phyloP scores from a whole-genome alignment of 2,329 filamentous ascomycete genomes.

The Cladophialophora exuberans region DNA sequence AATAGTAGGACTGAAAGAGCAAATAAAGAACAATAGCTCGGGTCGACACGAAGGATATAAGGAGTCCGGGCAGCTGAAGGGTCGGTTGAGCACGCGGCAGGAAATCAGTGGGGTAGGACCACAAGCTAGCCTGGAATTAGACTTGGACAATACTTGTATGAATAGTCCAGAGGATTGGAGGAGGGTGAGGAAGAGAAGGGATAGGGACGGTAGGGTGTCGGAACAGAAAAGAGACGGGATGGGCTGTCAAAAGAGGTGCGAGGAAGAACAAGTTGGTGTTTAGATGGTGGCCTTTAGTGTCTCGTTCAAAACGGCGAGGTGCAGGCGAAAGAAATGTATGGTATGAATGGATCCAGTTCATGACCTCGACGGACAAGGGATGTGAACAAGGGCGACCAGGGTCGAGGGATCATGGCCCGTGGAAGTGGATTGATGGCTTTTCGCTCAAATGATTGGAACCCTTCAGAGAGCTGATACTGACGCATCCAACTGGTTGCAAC shows the following conservation, averaged over 20 bases:
- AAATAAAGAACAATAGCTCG: too few species aligned
- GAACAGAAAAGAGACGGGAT: background rate
- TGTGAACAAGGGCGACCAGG: background rate
- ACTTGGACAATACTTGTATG: too few species aligned
- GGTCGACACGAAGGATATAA: too few species aligned
- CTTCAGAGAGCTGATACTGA: background rate
- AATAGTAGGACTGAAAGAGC: too few species aligned
- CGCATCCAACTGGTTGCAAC: background rate
- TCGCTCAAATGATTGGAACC: too few species aligned
- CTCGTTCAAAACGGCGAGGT: constrained; percentile 1
- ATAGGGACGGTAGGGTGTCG: background rate
- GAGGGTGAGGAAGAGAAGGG: background rate
- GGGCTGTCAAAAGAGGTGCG: too few species aligned
- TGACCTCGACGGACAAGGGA: background rate
- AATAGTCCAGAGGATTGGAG: background rate
- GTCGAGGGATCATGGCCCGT: background rate
- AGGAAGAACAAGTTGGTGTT: background rate
- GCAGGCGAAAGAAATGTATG: background rate
- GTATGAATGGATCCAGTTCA: background rate
- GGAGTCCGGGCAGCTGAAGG: too few species aligned
- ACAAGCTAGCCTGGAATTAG: too few species aligned
- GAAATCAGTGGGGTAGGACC: background rate
- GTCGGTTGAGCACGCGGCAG: background rate
- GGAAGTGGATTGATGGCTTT: too few species aligned
- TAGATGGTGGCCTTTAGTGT: background rate